These are phyloP conservation scores for Neocallimastix lanati DNA, from an alignment of 192 early-diverging fungal genomes.

Conservation along the genomic window DNA sequence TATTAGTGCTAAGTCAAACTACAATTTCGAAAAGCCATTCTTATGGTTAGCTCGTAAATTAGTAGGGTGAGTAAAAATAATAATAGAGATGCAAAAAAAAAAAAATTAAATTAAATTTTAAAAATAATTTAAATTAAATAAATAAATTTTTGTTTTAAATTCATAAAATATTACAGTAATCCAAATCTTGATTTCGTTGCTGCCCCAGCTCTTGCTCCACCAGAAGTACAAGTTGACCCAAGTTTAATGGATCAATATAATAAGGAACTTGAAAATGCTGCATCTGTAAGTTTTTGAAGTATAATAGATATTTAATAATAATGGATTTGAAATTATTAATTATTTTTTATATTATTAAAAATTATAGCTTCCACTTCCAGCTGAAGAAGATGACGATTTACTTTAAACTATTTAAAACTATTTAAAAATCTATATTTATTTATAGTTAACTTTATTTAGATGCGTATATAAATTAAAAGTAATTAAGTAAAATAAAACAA, in stretches of 20 bases:
- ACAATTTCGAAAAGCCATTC: slow-evolving; percentile 99
- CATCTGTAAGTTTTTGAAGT: slow-evolving; percentile 26
- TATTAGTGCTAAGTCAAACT: slow-evolving; percentile 98
- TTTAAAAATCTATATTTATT: background rate
- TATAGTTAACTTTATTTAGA: slow-evolving; percentile 17
- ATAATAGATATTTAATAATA: too few relatives aligned
- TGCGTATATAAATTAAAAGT: slow-evolving; percentile 12
- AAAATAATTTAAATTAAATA: too few relatives aligned
- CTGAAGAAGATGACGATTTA: background rate
- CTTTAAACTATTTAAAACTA: background rate
- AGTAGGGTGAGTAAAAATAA: slow-evolving; percentile 41
- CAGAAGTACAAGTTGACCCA: slow-evolving; percentile 75
- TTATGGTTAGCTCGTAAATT: slow-evolving; percentile 98
- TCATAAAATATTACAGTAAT: slow-evolving; percentile 29
- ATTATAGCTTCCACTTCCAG: background rate
- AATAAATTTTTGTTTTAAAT: too few relatives aligned
- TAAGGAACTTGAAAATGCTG: slow-evolving; percentile 57
- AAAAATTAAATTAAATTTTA: too few relatives aligned
- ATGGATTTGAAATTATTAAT: too few relatives aligned
- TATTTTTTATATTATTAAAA: background rate
- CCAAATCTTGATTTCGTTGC: slow-evolving; percentile 89
- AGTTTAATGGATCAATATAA: slow-evolving; percentile 59
- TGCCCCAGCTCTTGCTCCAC: slow-evolving; percentile 88
- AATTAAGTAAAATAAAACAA: background rate
- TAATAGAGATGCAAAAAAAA: too few relatives aligned